These are phyloP conservation scores for Trypanosoma rangeli DNA, from an alignment of 208 protist genomes.

Conservation along the genomic window DNA sequence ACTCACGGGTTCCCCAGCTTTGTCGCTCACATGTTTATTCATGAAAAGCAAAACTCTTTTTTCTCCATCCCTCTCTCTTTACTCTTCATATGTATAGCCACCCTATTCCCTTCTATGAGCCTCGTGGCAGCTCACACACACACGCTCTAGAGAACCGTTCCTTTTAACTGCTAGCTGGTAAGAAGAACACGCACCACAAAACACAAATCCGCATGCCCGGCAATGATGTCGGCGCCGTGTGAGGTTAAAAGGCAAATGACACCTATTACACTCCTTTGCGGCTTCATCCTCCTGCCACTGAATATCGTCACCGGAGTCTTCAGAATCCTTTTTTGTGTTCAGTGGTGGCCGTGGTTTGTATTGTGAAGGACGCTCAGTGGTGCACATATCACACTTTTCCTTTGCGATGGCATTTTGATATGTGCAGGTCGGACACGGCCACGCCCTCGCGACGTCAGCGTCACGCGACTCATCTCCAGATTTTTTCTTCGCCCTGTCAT, in stretches of 20 bases:
- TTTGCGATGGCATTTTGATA: constrained; percentile 55
- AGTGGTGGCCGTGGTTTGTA: constrained; percentile 28
- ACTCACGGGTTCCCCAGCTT: too few relatives aligned
- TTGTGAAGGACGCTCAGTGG: constrained; percentile 41
- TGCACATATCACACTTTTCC: constrained; percentile 78
- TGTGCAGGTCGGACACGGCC: constrained; percentile 72
- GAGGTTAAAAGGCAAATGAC: constrained; percentile 67
- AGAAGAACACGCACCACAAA: constrained; percentile 72
- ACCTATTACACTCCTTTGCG: constrained; percentile 71
- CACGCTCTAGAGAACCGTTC: constrained; percentile 41
- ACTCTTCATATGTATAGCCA: neutral
- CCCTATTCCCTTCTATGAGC: constrained; percentile 6
- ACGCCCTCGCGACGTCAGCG: constrained; percentile 16
- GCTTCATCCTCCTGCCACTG: constrained; percentile 81
- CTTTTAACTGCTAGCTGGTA: constrained; percentile 51
- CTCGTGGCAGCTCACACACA: constrained; percentile 67
- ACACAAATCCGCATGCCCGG: constrained; percentile 81
- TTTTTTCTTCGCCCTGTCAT: constrained; percentile 22
- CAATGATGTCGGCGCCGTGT: constrained; percentile 79
- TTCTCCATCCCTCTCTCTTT: too few relatives aligned
- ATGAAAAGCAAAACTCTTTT: too few relatives aligned
- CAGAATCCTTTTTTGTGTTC: constrained; percentile 27
- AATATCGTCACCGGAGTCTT: constrained; percentile 62
- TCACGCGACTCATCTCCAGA: constrained; percentile 4
- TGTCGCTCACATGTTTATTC: too few relatives aligned